Percentiles rank a stretch among this genome's conserved stretches.
Conservation (phyloP, 2,329 filamentous ascomycete species). For the Talaromyces sp. region DNA sequence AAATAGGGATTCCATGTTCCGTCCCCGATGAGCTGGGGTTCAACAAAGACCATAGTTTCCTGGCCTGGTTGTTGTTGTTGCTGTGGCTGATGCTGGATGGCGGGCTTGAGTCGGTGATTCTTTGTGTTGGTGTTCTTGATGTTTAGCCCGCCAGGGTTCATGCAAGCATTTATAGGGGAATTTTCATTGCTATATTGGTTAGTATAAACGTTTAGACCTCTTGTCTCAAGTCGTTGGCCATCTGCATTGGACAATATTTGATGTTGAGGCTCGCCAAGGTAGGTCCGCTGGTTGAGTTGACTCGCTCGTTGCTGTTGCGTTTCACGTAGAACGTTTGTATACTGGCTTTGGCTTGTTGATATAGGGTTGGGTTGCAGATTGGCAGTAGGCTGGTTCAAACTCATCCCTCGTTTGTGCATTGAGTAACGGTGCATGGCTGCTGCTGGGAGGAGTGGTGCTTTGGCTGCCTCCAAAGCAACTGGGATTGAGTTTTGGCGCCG, state of each 20-base stretch:
- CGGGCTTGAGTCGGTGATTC: constrained; percentile 26
- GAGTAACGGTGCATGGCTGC: constrained; percentile 52
- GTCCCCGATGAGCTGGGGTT: constrained; percentile 28
- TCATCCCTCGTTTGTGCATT: constrained; percentile 78
- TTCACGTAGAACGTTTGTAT: constrained; percentile 84
- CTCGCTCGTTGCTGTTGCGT: constrained; percentile 82
- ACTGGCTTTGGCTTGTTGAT: constrained; percentile 40
- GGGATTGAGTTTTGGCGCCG: constrained; percentile 86
- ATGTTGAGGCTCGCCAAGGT: constrained; percentile 35
- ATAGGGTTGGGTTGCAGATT: constrained; percentile 48
- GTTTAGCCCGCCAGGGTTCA: constrained; percentile 25
- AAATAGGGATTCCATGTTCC: constrained; percentile 30
- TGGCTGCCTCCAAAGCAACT: constrained; percentile 71
- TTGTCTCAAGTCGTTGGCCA: constrained; percentile 32
- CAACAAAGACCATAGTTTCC: constrained; percentile 24
- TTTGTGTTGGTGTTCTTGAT: constrained; percentile 22
- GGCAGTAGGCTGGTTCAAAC: constrained; percentile 70
- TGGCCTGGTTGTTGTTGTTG: constrained; percentile 30
- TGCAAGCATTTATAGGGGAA: constrained; percentile 28
- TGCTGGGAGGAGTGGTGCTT: constrained; percentile 64
- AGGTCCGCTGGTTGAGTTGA: constrained; percentile 59
- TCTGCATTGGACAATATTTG: constrained; percentile 29
- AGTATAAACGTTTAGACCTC: constrained; percentile 33
- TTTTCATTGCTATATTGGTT: constrained; percentile 40
- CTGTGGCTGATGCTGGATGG: constrained; percentile 32